Evolutionary conservation across 2,329 filamentous ascomycete genomes (phyloP).

Genomic region (Xylogone sp.): DNA sequence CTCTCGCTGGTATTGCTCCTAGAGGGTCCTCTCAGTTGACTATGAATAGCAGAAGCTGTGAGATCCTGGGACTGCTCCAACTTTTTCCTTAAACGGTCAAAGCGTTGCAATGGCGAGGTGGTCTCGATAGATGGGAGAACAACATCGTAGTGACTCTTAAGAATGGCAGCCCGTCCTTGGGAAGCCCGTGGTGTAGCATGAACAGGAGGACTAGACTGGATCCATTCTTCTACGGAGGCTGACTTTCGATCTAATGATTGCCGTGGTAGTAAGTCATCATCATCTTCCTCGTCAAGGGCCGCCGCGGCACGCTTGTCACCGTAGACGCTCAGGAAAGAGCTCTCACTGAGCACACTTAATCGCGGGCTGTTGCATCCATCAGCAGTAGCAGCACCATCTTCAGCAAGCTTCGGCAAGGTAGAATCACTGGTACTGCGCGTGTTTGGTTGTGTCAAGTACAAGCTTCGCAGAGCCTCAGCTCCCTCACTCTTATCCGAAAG

Average conservation of each 20-base stretch:
- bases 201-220: constrained; percentile 20
- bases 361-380: constrained; percentile 51
- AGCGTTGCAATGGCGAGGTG: constrained; percentile 40
- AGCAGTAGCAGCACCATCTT: constrained; percentile 27
- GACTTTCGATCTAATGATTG: constrained; percentile 15
- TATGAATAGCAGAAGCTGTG: constrained; percentile 1
- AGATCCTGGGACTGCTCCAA: constrained; percentile 8
- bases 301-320: constrained; percentile 37
- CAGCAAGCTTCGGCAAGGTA: constrained; percentile 45
- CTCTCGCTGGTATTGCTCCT: constrained; percentile 1
- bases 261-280: constrained; percentile 11
- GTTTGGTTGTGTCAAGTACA: constrained; percentile 40
- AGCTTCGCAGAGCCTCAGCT: constrained; percentile 57
- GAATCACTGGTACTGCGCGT: constrained; percentile 39
- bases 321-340: constrained; percentile 64
- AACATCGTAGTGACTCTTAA: constrained; percentile 36
- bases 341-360: constrained; percentile 63
- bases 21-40: constrained; percentile 17
- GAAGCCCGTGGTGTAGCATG: constrained; percentile 6
- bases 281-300: constrained; percentile 1
- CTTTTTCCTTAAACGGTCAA: constrained; percentile 42
- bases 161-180: constrained; percentile 4
- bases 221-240: constrained; percentile 27
- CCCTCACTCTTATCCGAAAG: constrained; percentile 56
- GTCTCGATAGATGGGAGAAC: constrained; percentile 46